Base-by-base conservation (phyloP, 2,329 filamentous ascomycete species). In the Apiospora arundinis region DNA sequence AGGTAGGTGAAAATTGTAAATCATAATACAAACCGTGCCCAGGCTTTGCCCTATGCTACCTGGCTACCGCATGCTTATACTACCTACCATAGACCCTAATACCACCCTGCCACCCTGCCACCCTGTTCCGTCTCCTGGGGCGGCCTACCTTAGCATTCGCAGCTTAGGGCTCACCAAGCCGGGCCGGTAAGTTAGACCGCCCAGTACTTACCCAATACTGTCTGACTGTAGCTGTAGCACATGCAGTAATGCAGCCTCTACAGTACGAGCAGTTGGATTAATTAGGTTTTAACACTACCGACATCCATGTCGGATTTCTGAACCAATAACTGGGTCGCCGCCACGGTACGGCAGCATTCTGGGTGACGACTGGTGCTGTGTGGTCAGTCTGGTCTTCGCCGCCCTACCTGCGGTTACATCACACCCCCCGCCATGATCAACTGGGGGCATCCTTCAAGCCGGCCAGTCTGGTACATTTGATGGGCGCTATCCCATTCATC, bases 341-440 rank as follows among this genome's bases (percentile, higher is more conserved):
- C 56, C 56, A 63, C 32, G 52, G 52, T 60, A 60, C 52, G 28
- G 52, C 52, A 60, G 28, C 28, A 32, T 60, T 37, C 21, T 60
- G 25, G 25, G 14, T 45, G 12, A 6, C 9, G 40, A 2, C 40
- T 11, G 12, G 42, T 45, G 42, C 42, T 32, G 32, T 32, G 3
- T 32, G 32, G 32, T 6, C 32, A 25, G 21, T 25, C 25, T 52
- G 48, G 8, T 52, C 28, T 60, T 60, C 52, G 52, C 52, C 52
- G 52, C 52, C 52, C 56, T 63, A 40, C 28, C 56, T 63, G 56
- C 32, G 40, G 56, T 40, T 63, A 63, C 56, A 63, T 63, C 56
- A 63, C 56, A n/a, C 32, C 56, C 52, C 56, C 56, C 45, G 32
- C 56, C 56, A 63, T 40, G 32, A 63, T 63, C 56, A 63, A 40